Conservation (phyloP, 257 asterid genomes). For the Przewalskia tangutica region DNA sequence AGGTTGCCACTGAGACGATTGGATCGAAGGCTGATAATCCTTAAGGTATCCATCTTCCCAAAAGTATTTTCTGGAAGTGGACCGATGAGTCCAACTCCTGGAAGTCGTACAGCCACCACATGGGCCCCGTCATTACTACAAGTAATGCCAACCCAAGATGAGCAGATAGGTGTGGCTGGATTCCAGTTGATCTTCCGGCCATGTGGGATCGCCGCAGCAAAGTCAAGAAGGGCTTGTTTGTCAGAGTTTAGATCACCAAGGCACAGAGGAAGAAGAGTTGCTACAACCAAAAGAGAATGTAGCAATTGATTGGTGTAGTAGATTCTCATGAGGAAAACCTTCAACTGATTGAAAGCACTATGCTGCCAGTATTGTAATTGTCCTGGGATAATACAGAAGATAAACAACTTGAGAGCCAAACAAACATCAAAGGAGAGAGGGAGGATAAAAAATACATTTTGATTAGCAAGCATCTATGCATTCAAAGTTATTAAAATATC, state of each 20-base stretch:
- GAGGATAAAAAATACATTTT: background rate
- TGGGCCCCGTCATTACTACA: conserved; percentile 36
- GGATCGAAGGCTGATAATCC: conserved; percentile 47
- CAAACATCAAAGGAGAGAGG: background rate
- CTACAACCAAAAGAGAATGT: conserved; percentile 24
- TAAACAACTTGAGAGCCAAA: conserved; percentile 1
- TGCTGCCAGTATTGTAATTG: conserved; percentile 8
- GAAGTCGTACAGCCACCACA: conserved; percentile 49
- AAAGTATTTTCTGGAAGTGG: conserved; percentile 45
- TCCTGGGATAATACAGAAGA: conserved; percentile 25
- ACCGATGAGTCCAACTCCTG: conserved; percentile 61
- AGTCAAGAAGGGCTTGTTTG: conserved; percentile 60
- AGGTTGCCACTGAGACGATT: conserved; percentile 43
- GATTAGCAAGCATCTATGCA: background rate
- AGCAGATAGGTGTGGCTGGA: conserved; percentile 40
- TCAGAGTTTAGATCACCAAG: conserved; percentile 52
- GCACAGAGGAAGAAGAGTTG: conserved; percentile 38
- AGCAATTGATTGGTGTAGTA: conserved; percentile 16
- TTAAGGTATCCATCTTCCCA: conserved; percentile 23
- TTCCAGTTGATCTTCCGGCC: conserved; percentile 61
- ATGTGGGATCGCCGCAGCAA: conserved; percentile 48
- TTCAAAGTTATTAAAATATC: background rate
- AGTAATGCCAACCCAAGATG: conserved; percentile 51
- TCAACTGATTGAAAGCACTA: conserved; percentile 5
- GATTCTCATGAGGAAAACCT: conserved; percentile 27